These are phyloP conservation scores for Taiwanofungus camphoratus DNA, from an alignment of 1,284 basidiomycete species.

Conservation along the genomic window DNA sequence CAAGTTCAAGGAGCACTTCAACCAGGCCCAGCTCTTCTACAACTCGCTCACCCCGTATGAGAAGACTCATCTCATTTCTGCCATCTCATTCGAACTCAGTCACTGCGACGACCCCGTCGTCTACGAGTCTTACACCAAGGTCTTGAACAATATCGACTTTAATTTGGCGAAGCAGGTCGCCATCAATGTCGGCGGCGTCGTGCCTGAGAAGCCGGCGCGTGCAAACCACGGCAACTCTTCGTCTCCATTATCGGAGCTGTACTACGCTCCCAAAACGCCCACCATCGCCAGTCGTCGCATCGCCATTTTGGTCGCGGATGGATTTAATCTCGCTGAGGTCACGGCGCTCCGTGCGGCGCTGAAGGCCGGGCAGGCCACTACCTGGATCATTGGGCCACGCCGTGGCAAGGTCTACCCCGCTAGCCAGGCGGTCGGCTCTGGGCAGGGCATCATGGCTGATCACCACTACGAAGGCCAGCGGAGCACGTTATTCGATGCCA, in stretches of 20 bases:
- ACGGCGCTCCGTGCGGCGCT: constrained; percentile 51
- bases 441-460: constrained; percentile 43
- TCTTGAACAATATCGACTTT: constrained; percentile 66
- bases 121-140: constrained; percentile 57
- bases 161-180: constrained; percentile 65
- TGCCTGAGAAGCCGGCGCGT: constrained; percentile 42
- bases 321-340: constrained; percentile 60
- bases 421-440: constrained; percentile 27
- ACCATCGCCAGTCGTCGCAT: constrained; percentile 66
- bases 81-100: constrained; percentile 73
- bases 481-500: constrained; percentile 75
- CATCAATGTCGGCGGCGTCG: constrained; percentile 51
- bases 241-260: constrained; percentile 52
- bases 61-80: constrained; percentile 58
- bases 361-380: constrained; percentile 46
- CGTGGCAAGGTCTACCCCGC: constrained; percentile 53
- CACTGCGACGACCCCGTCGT: constrained; percentile 74
- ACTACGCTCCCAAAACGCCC: constrained; percentile 53
- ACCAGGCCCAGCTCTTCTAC: constrained; percentile 71
- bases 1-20: constrained; percentile 72
- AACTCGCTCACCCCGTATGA: constrained; percentile 70
- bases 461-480: constrained; percentile 74
- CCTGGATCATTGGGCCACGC: constrained; percentile 64
- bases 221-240: constrained; percentile 54
- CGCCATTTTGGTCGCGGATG: constrained; percentile 69